phyloP scores from a whole-genome alignment of 352 stramenopile genomes.

The Phytopythium vexans region DNA sequence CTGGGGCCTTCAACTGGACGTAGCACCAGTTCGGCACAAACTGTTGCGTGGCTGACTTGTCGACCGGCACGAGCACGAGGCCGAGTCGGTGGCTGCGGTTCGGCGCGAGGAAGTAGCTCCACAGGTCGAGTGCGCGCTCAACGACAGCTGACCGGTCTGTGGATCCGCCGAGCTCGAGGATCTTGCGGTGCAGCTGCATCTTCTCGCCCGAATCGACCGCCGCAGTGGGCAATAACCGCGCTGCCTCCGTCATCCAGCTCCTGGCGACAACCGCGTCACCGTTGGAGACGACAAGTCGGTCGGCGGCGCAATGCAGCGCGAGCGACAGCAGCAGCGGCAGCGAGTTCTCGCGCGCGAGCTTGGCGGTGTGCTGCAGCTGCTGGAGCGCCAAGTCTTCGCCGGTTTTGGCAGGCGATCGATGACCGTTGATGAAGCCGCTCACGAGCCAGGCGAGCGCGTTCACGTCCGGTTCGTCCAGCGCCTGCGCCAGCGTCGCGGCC shows the following conservation, averaged over 20 bases:
- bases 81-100: too few relatives aligned
- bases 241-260: constrained; percentile 25
- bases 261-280: constrained; percentile 10
- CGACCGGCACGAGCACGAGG: too few relatives aligned
- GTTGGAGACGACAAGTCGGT: constrained; percentile 19
- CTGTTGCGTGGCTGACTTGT: not conserved
- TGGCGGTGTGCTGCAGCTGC: constrained; percentile 30
- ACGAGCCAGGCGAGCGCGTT: constrained; percentile 39
- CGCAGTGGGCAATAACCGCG: constrained; percentile 22
- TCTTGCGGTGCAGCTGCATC: constrained; percentile 46
- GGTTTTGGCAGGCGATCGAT: constrained; percentile 4
- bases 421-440: constrained; percentile 41
- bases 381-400: constrained; percentile 18
- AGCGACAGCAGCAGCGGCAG: constrained; percentile 28
- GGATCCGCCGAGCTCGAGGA: constrained; percentile 16
- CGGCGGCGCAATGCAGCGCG: constrained; percentile 31
- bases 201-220: constrained; percentile 27
- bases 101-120: constrained; percentile 2
- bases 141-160: not conserved
- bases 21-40: not conserved
- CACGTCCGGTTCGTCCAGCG: constrained; percentile 45
- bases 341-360: constrained; percentile 30
- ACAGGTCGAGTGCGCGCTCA: constrained; percentile 6
- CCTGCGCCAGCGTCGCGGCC: constrained; percentile 30
- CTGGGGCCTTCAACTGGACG: not conserved